Base-by-base conservation (phyloP, 345 rosid genomes). In the Carallia brachiata region DNA sequence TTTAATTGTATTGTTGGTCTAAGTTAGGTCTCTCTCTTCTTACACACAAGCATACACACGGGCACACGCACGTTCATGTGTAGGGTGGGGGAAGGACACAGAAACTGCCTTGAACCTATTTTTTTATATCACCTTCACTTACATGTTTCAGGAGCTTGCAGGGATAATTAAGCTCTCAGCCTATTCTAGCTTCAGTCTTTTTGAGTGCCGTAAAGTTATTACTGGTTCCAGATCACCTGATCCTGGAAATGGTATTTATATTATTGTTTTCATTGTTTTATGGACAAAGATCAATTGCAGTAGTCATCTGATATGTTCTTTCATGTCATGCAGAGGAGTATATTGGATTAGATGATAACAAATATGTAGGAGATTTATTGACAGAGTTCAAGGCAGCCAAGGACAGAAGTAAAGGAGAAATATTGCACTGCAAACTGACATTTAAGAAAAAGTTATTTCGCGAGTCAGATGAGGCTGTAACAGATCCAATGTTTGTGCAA, bases 391-490 rank as follows among this genome's bases (percentile, higher is more conserved):
- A 92, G 85, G 97, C 91, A 68, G 85, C 92, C 62, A 95, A 95
- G 67, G 97, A 95, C 68, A 80, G 94, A 79, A 92, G 96, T 67
- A 95, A 95, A 85, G 99, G 97, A 78, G 97, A 95, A 79, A 89
- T 95, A 69, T 80, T 95, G 78, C 98, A 95, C 54, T 92, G 98
- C 85, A 95, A 92, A 69, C 69, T 95, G 63, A 88, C 81, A 61
- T 95, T 95, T 57, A 92, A 95, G 71, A 95, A 95, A 76, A 95
- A 89, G 78, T 74, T 95, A 62, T 95, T 95, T 78, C 91, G 99
- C 52, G 99, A 92, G 79, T 88, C 99, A 36, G 99, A 95, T 84
- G 99, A 95, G 83, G 97, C 97, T 70, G 83, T 92, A 61, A 81
- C 88, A 62, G 97, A 95, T 75, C 91, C 89, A 55, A 92, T 95